Percentiles rank a stretch among this genome's conserved stretches.
phyloP scores from a whole-genome alignment of 805 yeast genomes.

The Metschnikowia noctiluminum region DNA sequence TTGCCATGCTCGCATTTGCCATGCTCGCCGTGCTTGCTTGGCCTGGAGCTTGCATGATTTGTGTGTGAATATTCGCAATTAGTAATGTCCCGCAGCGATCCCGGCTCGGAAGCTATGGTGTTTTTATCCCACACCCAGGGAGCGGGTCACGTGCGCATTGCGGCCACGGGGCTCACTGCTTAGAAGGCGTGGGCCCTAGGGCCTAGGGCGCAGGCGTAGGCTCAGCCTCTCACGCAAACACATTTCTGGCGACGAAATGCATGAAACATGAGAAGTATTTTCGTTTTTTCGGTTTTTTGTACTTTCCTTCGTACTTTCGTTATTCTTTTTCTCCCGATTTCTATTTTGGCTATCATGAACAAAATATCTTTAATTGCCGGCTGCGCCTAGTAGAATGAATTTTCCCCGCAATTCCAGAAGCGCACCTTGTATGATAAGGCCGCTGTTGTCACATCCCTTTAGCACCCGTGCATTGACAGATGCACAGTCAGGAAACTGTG shows the following conservation, averaged over 20 bases:
- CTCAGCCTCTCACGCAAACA: no score
- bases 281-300: no score
- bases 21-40: background rate
- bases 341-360: background rate
- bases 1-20: background rate
- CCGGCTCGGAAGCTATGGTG: background rate
- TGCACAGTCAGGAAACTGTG: slow-evolving; percentile 5
- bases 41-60: slow-evolving; percentile 5
- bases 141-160: slow-evolving; percentile 3
- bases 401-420: background rate
- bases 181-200: no score
- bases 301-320: no score
- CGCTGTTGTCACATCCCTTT: background rate
- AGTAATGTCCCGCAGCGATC: background rate
- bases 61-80: background rate
- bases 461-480: slow-evolving; percentile 5
- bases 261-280: no score
- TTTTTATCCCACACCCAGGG: background rate
- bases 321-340: background rate
- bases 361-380: no score
- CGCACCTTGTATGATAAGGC: background rate
- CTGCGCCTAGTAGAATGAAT: background rate
- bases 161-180: background rate
- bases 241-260: background rate
- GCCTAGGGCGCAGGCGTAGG: no score